Base-by-base conservation (phyloP, 345 rosid genomes). In the Boechera stricta region DNA sequence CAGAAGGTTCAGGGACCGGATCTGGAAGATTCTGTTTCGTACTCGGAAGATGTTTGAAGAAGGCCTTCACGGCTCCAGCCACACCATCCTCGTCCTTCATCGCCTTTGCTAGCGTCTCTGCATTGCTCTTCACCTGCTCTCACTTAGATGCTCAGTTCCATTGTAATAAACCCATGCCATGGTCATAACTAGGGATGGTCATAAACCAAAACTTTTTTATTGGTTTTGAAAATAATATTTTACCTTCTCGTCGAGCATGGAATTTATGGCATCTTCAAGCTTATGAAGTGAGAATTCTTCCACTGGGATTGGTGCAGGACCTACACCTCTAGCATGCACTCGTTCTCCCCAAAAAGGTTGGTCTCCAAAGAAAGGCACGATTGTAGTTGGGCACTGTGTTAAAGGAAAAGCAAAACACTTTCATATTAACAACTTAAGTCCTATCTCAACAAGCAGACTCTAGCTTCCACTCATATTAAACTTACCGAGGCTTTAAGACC, bases 271-370 rank as follows among this genome's bases (percentile, higher is more conserved):
- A 71, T 80, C 81, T 77, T 91, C 83, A 78, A 96, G 82, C 82
- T 92, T 96, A 21, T 85, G 80, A 74, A 86, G 91, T 41, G 96
- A 86, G 78, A 93, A 93, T 77, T 96, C 98, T 15, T 93, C 97
- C 8, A 95, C 86, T 32, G 94, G 98, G 45, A 95, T 92, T 38
- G 99, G 99, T 3, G 82, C 33, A 69, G 99, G 99, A 65, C 99
- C 99, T 10, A 96, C 94, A 70, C 96, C 89, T 79, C 98, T 87
- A 73, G 89, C 97, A 73, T 89, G 87, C 38, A 96, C 98, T 73
- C 80, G 80, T 16, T 92, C 98, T 77, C 99, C 99, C 99, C 99
- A 95, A 78, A 95, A 95, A 56, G 92, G 96, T 84, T 96, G 99
- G 80, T 96, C 99, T 31, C 98, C 98, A 69, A 96, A 93, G 84